These are phyloP conservation scores for Penicillium sp. DNA, from an alignment of 2,329 filamentous ascomycete species.

Conservation along the genomic window DNA sequence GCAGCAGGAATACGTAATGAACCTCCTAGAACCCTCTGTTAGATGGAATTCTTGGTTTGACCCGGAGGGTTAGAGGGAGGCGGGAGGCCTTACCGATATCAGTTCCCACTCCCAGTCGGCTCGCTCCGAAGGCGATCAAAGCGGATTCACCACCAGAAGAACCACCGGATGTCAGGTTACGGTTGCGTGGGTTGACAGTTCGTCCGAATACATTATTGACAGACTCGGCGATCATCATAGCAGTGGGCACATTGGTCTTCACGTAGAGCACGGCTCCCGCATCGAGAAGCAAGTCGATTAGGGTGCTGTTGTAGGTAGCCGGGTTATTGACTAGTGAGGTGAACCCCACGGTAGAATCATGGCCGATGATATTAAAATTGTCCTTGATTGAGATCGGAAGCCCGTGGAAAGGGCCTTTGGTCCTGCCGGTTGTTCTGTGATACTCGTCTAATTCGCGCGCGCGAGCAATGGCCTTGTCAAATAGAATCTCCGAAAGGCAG, in stretches of 20 bases:
- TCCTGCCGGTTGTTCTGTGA: constrained; percentile 35
- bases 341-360: constrained; percentile 28
- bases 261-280: constrained; percentile 50
- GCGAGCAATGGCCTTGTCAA: constrained; percentile 55
- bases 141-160: constrained; percentile 44
- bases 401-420: constrained; percentile 46
- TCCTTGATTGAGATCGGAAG: constrained; percentile 50
- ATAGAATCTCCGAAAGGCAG: constrained; percentile 62
- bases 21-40: neutral
- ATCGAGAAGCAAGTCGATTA: constrained; percentile 45
- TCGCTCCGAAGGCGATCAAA: constrained; percentile 38
- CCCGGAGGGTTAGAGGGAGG: too few species aligned
- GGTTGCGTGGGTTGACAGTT: constrained; percentile 43
- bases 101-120: constrained; percentile 40
- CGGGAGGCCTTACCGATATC: constrained; percentile 43
- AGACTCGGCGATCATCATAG: constrained; percentile 52
- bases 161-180: constrained; percentile 39
- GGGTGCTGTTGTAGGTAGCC: constrained; percentile 29
- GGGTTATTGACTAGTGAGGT: constrained; percentile 25
- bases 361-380: constrained; percentile 40
- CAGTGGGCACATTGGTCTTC: constrained; percentile 46
- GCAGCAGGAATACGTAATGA: neutral
- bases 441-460: constrained; percentile 59
- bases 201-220: constrained; percentile 50
- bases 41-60: neutral